Evolutionary conservation across 129 eudicot genomes (phyloP).

Genomic region (Pseudognaphalium luteoalbum): DNA sequence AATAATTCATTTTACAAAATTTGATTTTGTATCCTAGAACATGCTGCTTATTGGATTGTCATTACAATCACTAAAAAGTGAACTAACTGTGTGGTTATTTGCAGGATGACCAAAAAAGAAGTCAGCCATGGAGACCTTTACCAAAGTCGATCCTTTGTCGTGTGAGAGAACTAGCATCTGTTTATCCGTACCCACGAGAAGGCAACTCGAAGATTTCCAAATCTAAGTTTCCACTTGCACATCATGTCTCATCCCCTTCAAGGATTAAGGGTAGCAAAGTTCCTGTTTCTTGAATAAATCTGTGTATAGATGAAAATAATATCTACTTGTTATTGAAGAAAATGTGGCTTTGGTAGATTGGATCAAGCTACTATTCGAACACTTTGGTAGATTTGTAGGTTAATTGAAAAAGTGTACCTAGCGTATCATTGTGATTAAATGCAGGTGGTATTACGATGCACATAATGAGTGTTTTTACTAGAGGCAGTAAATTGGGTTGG

Average conservation of each 20-base stretch:
- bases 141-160: constrained; percentile 67
- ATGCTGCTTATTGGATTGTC: background rate
- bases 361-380: constrained; percentile 5
- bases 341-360: background rate
- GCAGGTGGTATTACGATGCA: constrained; percentile 11
- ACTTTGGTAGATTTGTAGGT: constrained; percentile 13
- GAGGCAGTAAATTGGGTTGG: background rate
- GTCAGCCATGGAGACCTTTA: constrained; percentile 76
- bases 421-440: constrained; percentile 2
- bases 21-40: background rate
- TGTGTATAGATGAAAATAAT: constrained; percentile 37
- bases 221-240: constrained; percentile 40
- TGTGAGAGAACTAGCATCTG: constrained; percentile 62
- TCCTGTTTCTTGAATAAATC: constrained; percentile 25
- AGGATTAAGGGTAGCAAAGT: constrained; percentile 41
- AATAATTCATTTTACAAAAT: background rate
- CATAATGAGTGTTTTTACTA: background rate
- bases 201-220: constrained; percentile 38
- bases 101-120: constrained; percentile 62
- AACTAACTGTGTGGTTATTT: background rate
- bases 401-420: constrained; percentile 9
- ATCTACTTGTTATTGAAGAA: constrained; percentile 28
- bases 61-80: background rate
- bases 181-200: constrained; percentile 61
- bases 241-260: constrained; percentile 38